Conservation (phyloP, 257 asterid genomes). For the Rhazya stricta region DNA sequence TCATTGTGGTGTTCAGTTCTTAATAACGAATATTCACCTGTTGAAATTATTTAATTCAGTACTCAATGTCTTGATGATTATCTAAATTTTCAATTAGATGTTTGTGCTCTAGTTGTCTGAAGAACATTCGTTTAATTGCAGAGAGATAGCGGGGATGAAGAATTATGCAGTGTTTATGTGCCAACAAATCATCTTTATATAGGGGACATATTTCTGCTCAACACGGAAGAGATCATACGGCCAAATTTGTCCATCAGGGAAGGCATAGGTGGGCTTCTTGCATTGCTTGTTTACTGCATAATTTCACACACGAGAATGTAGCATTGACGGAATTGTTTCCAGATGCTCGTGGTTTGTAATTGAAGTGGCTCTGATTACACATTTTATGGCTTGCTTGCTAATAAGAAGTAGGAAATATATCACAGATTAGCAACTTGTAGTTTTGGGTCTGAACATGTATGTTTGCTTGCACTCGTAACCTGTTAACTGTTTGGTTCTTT, state of each 20-base stretch:
- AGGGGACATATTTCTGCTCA: slow-evolving; percentile 74
- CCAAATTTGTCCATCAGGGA: slow-evolving; percentile 83
- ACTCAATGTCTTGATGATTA: background rate
- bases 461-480: background rate
- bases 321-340: background rate
- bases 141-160: slow-evolving; percentile 80
- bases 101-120: slow-evolving; percentile 12
- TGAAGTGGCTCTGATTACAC: background rate
- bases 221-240: slow-evolving; percentile 70
- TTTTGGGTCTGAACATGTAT: background rate
- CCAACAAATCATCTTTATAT: slow-evolving; percentile 89
- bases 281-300: slow-evolving; percentile 7
- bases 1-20: background rate
- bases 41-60: background rate
- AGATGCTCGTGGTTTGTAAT: background rate
- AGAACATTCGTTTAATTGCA: slow-evolving; percentile 32
- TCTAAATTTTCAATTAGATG: background rate
- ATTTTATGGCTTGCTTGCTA: background rate
- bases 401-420: background rate
- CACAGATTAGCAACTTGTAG: background rate
- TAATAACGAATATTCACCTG: background rate
- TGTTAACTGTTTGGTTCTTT: background rate
- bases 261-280: slow-evolving; percentile 60
- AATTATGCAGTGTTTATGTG: slow-evolving; percentile 71
- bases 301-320: background rate